Evolutionary conservation across 768 basidiomycete species (phyloP).

Genomic region (Termitomyces sp.): DNA sequence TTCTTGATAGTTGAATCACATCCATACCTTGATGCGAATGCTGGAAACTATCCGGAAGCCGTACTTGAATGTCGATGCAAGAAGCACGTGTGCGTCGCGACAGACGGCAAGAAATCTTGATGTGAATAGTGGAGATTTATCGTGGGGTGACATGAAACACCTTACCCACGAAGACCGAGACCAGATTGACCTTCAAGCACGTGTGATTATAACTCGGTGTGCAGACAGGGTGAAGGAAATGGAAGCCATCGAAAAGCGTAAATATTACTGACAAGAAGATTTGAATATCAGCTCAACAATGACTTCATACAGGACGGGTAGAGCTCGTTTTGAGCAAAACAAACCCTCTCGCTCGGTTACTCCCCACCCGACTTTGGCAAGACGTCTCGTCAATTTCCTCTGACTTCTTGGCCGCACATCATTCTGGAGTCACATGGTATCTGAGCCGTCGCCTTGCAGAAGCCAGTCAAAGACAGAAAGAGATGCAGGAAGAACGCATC

Average conservation of each 20-base stretch:
- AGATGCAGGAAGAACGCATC: slow-evolving; percentile 92
- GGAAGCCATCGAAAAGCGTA: slow-evolving; percentile 87
- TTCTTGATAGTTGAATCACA: slow-evolving; percentile 57
- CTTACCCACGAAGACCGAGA: slow-evolving; percentile 90
- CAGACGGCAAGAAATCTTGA: slow-evolving; percentile 52
- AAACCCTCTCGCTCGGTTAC: slow-evolving; percentile 60
- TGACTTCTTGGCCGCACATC: slow-evolving; percentile 85
- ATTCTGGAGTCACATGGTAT: slow-evolving; percentile 89
- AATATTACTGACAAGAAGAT: slow-evolving; percentile 13
- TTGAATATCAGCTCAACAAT: slow-evolving; percentile 7
- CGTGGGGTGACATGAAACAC: slow-evolving; percentile 61
- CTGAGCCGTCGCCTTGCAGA: slow-evolving; percentile 77
- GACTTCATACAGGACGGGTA: slow-evolving; percentile 45
- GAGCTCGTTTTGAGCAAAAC: slow-evolving; percentile 60
- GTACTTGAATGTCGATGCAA: slow-evolving; percentile 77
- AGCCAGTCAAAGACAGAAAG: slow-evolving; percentile 71
- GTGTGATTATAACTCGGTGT: slow-evolving; percentile 79
- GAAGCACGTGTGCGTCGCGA: slow-evolving; percentile 43
- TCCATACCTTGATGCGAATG: slow-evolving; percentile 64
- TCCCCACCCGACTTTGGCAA: slow-evolving; percentile 65
- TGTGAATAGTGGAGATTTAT: slow-evolving; percentile 35
- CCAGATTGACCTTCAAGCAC: slow-evolving; percentile 91
- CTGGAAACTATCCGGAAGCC: slow-evolving; percentile 73
- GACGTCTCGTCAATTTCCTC: slow-evolving; percentile 47
- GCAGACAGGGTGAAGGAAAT: slow-evolving; percentile 83